Evolutionary conservation across 306 rosid genomes (phyloP), one percentile per base, ranked within the genome.

Genomic region (Casuarina glauca): DNA sequence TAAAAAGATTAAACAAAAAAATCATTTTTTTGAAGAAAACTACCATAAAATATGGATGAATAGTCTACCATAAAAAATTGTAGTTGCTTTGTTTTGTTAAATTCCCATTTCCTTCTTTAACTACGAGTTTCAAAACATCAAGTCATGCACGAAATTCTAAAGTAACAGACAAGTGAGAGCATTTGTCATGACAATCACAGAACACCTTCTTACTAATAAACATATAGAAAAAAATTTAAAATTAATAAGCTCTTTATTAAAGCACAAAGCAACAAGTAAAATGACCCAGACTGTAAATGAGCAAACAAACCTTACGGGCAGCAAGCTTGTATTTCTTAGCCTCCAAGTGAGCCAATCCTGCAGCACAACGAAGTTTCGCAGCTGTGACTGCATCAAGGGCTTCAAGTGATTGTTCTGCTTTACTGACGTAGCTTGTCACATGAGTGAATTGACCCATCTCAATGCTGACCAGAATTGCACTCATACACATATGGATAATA

Each of bases 381-480:
- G 75, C 13, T 73, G 83, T 82, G 82, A 90, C 39, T 20, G 83
- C 38, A 26, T 91, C 99, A 75, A 85, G 91, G 71, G 88, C 88
- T 52, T 96, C 97, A 2, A 83, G 81, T 51, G 89, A 79, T 81
- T 91, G 96, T 81, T 96, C 97, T 71, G 99, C 98, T 88, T 91
- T 96, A 84, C 86, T 84, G 19, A 91, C 97, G 79, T 96, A 91
- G 90, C 96, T 96, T 42, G 94, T 78, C 55, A 90, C 97, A 79
- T 96, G 99, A 77, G 98, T 75, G 84, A 96, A 93, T 79, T 96
- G 99, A 79, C 99, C 98, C 97, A 91, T 91, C 89, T 96, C 99
- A 72, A 96, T 96, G 90, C 98, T 91, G 85, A 96, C 99, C 69
- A 96, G 85, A 86, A 93, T 96, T 6, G 94, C 90, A 84, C 91